phyloP scores from a whole-genome alignment of 306 rosid genomes.

The Cucumis cinereus region DNA sequence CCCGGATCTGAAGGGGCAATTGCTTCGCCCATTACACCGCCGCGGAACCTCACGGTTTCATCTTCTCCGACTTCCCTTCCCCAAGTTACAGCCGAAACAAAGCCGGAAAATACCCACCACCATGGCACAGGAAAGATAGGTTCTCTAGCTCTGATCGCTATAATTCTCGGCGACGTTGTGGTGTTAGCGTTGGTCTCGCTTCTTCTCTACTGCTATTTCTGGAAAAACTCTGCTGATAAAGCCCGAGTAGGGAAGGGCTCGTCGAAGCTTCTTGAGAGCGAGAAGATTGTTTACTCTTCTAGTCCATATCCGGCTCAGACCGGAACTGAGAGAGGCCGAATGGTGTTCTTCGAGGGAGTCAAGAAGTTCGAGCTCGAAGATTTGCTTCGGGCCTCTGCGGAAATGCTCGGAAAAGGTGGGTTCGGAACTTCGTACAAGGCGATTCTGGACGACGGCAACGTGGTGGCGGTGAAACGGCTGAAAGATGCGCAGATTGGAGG shows the following conservation, averaged over 20 bases:
- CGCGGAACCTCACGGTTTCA: conserved; percentile 23
- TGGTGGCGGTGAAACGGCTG: conserved; percentile 77
- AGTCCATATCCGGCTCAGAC: conserved; percentile 67
- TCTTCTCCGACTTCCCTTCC: conserved; percentile 67
- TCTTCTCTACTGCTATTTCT: conserved; percentile 62
- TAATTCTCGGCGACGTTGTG: conserved; percentile 46
- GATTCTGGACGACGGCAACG: conserved; percentile 65
- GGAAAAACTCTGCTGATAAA: conserved; percentile 29
- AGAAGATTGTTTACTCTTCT: conserved; percentile 71
- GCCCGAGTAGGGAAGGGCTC: conserved; percentile 32
- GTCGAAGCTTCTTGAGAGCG: conserved; percentile 44
- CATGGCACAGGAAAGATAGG: conserved; percentile 24
- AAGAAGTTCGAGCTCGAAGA: conserved; percentile 73
- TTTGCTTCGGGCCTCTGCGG: conserved; percentile 72
- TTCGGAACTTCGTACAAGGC: conserved; percentile 85
- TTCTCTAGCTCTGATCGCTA: conserved; percentile 37
- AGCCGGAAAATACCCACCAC: conserved; percentile 10
- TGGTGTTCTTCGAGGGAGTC: conserved; percentile 78
- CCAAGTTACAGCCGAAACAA: neutral
- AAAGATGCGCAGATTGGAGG: conserved; percentile 61
- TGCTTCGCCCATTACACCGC: conserved; percentile 46
- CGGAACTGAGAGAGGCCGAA: conserved; percentile 40
- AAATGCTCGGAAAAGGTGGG: conserved; percentile 82
- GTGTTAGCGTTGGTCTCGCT: conserved; percentile 44
- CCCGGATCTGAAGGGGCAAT: conserved; percentile 76